Percentiles rank a stretch among this genome's conserved stretches.
Evolutionary conservation across 352 stramenopile genomes (phyloP).

Genomic region (Pythium biforme): DNA sequence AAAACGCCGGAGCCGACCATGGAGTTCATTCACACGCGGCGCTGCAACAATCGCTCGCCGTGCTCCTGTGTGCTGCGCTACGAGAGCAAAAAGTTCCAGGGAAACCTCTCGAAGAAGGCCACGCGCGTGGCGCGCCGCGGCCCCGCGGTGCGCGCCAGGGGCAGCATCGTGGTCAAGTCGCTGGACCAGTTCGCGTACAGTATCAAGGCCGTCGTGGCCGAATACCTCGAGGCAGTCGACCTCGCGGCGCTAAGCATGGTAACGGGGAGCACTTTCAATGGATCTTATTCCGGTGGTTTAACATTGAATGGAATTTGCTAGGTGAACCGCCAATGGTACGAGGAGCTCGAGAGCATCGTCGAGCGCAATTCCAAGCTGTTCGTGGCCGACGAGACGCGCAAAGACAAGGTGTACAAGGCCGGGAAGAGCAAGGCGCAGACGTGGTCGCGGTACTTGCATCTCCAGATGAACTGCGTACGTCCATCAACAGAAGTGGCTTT

Average conservation of each 20-base stretch:
- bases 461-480: conserved; percentile 69
- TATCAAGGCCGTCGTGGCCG: conserved; percentile 44
- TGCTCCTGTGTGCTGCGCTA: conserved; percentile 70
- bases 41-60: conserved; percentile 58
- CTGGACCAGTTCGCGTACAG: conserved; percentile 51
- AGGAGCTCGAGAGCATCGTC: conserved; percentile 51
- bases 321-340: conserved; percentile 44
- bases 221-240: conserved; percentile 41
- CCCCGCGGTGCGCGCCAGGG: conserved; percentile 10
- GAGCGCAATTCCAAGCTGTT: conserved; percentile 44
- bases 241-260: conserved; percentile 65
- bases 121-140: not conserved
- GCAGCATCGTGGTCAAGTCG: conserved; percentile 33
- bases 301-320: conserved; percentile 18
- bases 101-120: conserved; percentile 46
- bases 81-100: conserved; percentile 69
- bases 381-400: conserved; percentile 30
- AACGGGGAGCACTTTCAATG: not conserved
- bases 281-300: not conserved
- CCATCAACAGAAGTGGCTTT: too few species aligned
- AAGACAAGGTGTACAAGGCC: conserved; percentile 44
- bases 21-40: conserved; percentile 22
- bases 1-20: not conserved
- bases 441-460: conserved; percentile 69
- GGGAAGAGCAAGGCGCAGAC: conserved; percentile 44